Base-by-base conservation (phyloP, 1,284 basidiomycete species). In the Marasmius sp. region DNA sequence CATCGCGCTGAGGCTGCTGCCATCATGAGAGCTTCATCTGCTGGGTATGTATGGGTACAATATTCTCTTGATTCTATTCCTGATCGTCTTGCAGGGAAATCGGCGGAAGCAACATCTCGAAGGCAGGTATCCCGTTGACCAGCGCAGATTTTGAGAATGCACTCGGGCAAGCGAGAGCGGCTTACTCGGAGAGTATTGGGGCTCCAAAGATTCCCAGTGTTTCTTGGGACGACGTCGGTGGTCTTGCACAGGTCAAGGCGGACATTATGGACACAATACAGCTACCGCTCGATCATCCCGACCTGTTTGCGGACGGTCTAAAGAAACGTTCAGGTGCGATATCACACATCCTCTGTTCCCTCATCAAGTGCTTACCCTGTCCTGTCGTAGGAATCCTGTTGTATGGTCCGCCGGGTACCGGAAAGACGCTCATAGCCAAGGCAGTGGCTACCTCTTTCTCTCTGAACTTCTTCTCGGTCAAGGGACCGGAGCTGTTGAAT, bases 201-300 rank as follows among this genome's bases (percentile, higher is more conserved):
- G 95, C 95, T 18, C 97, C 97, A 0, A 96, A 93, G 70, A 99
- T 99, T 57, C 97, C 97, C 1, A 93, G 87, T 65, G 96, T 99
- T 0, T 87, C 93, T 0, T 99, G 97, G 97, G 95, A 98, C 75
- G 97, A 99, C 72, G 92, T 99, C 14, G 97, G 97, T 47, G 97
- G 97, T 7, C 79, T 99, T 18, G 89, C 88, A 1, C 79, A 83
- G 64, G 94, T 98, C 62, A 99, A 98, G 75, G 76, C 86, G 49
- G 97, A 98, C 69, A 98, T 99, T 61, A 80, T 99, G 66, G 97
- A 99, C 70, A 99, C 97, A 16, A 94, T 99, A 53, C 96, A 99
- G 72, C 80, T 99, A 3, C 97, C 97, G 0, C 79, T 99, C 33
- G 93, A 98, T 63, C 89, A 94, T 71, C 97, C 97, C 2, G 95